These are phyloP conservation scores for Davidsoniella australis DNA, from an alignment of 2,329 filamentous ascomycete genomes.

Conservation along the genomic window DNA sequence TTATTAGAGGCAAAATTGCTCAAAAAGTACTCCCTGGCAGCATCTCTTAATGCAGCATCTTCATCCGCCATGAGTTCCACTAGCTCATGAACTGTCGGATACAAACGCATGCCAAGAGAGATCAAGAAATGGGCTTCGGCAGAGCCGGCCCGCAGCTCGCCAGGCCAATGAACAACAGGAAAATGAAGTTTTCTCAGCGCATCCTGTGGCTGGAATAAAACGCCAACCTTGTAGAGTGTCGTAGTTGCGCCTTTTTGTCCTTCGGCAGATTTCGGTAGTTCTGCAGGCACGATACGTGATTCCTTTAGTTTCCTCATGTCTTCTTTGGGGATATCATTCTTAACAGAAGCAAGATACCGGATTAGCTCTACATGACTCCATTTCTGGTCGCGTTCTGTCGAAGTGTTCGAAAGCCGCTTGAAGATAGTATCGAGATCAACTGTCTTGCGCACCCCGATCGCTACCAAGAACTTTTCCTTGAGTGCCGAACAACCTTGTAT, in stretches of 20 bases:
- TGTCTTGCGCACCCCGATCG: constrained; percentile 84
- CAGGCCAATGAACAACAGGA: constrained; percentile 68
- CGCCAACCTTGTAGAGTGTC: constrained; percentile 52
- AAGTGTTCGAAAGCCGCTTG: constrained; percentile 54
- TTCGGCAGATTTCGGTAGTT: constrained; percentile 33
- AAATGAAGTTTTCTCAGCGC: constrained; percentile 51
- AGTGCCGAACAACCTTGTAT: constrained; percentile 60
- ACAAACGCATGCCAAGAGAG: constrained; percentile 53
- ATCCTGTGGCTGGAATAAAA: constrained; percentile 67
- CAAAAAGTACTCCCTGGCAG: constrained; percentile 68
- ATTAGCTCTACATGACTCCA: constrained; percentile 94
- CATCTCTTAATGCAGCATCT: constrained; percentile 40
- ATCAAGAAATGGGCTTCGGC: constrained; percentile 60
- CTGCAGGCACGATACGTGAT: constrained; percentile 69
- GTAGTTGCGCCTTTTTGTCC: constrained; percentile 37
- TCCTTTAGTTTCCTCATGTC: constrained; percentile 66
- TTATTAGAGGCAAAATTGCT: constrained; percentile 60
- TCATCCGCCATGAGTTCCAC: constrained; percentile 59
- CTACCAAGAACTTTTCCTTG: constrained; percentile 75
- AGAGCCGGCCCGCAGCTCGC: constrained; percentile 45
- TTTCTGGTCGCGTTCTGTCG: constrained; percentile 37
- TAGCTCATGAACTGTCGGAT: constrained; percentile 56
- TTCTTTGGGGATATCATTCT: constrained; percentile 66
- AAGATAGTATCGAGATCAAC: constrained; percentile 92
- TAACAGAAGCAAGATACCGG: constrained; percentile 82